Base-by-base conservation (phyloP, 2,329 filamentous ascomycete species). In the Volutella citrinella region DNA sequence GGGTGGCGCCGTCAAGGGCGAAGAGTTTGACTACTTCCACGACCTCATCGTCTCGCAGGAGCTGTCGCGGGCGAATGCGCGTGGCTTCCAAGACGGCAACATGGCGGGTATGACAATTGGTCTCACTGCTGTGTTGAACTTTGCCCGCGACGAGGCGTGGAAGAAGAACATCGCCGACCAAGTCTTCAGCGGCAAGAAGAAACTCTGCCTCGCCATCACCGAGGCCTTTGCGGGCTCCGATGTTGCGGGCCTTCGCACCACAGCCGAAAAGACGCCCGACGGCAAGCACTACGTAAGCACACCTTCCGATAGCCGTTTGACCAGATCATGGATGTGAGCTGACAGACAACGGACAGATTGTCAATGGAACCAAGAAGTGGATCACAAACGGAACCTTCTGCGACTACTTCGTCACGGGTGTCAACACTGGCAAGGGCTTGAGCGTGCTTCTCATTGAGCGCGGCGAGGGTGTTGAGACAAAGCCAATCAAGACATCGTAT, bases 1-100 rank as follows among this genome's bases (percentile, higher is more conserved):
- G 34, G 75, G 72, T 40, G 86, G 85, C 27, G 82, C 71, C 12
- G 72, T 89, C 34, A 77, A 85, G 54, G 84, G 84, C 31, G 79
- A 88, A 60, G 82, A 90, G 43, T 94, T 90, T 51, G 87, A 94
- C 60, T 90, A 89, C 62, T 87, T 94, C 63, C 87, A 93, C 60
- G 87, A 93, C 57, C 59, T 93, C 57, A 78, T 94, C 45, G 69
- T 85, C 32, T 67, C 71, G 8, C 87, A 94, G 63, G 88, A 94
- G 63, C 65, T 86, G 46, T 71, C 75, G 2, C 74, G 88, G 19
- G 69, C 77, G 7, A 87, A 84, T 58, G 80, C 84, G 18, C 69
- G 86, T 50, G 88, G 87, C 2, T 95, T 93, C 64, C 81, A 87
- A 59, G 88, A 95, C 57, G 88, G 87, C 5, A 90, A 88, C 63